These are phyloP conservation scores for Nemania sp. DNA, from an alignment of 2,329 filamentous ascomycete genomes.

Conservation along the genomic window DNA sequence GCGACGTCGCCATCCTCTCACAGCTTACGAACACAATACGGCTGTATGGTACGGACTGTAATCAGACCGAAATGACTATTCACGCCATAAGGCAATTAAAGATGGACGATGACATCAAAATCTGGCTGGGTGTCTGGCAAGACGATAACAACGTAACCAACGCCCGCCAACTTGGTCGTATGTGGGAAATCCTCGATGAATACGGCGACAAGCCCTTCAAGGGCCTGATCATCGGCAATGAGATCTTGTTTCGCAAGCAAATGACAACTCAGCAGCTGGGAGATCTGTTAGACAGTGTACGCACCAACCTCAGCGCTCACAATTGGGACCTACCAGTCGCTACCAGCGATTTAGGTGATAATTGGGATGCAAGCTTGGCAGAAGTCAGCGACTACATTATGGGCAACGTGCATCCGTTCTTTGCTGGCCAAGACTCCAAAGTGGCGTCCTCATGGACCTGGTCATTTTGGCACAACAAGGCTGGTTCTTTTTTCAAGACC, in stretches of 20 bases:
- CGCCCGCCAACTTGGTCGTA: conserved; percentile 75
- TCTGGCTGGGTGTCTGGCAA: conserved; percentile 96
- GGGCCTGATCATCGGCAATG: conserved; percentile 80
- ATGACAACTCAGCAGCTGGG: conserved; percentile 68
- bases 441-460: conserved; percentile 79
- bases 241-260: conserved; percentile 76
- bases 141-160: conserved; percentile 84
- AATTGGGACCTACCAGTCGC: conserved; percentile 75
- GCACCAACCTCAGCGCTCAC: conserved; percentile 69
- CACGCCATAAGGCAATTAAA: conserved; percentile 77
- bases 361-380: conserved; percentile 76
- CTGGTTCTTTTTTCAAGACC: conserved; percentile 65
- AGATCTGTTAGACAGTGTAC: conserved; percentile 67
- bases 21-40: conserved; percentile 87
- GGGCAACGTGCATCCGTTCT: conserved; percentile 97
- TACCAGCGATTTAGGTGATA: conserved; percentile 85
- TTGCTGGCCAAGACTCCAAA: conserved; percentile 72
- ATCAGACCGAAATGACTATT: conserved; percentile 92
- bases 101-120: conserved; percentile 72
- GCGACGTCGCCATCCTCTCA: conserved; percentile 85
- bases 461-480: conserved; percentile 75
- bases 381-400: conserved; percentile 81
- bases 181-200: conserved; percentile 79
- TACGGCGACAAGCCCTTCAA: conserved; percentile 73
- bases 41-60: conserved; percentile 94